These are phyloP conservation scores for Lentinula aciculospora DNA, from an alignment of 768 basidiomycete species.

Conservation along the genomic window DNA sequence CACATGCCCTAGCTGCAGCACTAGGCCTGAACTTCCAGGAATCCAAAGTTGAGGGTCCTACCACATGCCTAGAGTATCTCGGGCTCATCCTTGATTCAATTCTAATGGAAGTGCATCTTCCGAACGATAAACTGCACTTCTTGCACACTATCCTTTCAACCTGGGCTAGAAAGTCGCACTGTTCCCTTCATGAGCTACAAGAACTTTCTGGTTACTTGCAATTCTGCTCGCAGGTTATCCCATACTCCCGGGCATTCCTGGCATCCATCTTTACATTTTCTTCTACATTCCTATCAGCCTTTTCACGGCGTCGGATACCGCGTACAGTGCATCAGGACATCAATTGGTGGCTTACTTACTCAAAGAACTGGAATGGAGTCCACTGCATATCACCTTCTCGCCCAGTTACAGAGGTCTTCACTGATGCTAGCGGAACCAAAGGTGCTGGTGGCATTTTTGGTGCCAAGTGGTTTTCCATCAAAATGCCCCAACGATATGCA, in stretches of 20 bases:
- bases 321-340: too few species aligned
- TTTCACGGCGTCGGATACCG: too few species aligned
- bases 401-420: too few species aligned
- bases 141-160: conserved; percentile 15
- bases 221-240: conserved; percentile 28
- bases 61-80: conserved; percentile 18
- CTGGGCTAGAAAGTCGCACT: conserved; percentile 14
- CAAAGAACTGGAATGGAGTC: too few species aligned
- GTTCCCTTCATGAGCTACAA: conserved; percentile 22
- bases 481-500: too few species aligned
- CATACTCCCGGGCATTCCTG: conserved; percentile 20
- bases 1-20: conserved; percentile 14
- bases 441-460: too few species aligned
- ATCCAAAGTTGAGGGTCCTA: conserved; percentile 20
- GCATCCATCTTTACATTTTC: conserved; percentile 13
- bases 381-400: too few species aligned
- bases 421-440: too few species aligned
- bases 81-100: conserved; percentile 18
- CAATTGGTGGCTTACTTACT: too few species aligned
- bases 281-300: too few species aligned
- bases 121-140: conserved; percentile 21
- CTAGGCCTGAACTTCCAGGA: conserved; percentile 25
- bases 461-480: too few species aligned
- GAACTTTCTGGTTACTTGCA: conserved; percentile 26
- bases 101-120: conserved; percentile 27